These are phyloP conservation scores for Juglanconis sp. DNA, from an alignment of 2,329 filamentous ascomycete species.

Conservation along the genomic window DNA sequence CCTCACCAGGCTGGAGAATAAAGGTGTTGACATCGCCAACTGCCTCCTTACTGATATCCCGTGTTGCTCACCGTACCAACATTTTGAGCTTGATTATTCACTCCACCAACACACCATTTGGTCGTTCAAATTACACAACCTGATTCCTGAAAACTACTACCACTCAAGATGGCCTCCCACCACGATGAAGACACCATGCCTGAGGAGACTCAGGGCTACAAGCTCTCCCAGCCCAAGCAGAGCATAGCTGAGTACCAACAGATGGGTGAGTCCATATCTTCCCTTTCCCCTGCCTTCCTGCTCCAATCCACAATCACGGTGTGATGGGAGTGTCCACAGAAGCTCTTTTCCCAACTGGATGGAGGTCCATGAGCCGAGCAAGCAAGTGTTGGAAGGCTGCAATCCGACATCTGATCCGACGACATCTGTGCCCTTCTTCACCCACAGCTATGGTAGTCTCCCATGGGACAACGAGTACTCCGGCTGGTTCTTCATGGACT, in stretches of 20 bases:
- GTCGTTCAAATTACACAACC: not conserved
- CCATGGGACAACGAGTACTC: not conserved
- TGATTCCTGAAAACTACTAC: not conserved
- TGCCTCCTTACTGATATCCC: slow-evolving; percentile 8
- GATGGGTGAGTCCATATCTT: slow-evolving; percentile 65
- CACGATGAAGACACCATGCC: slow-evolving; percentile 79
- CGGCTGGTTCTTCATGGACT: not conserved
- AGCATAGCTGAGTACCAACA: slow-evolving; percentile 91
- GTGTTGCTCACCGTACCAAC: slow-evolving; percentile 16
- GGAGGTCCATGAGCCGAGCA: not conserved
- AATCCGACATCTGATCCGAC: not conserved
- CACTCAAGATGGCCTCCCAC: slow-evolving; percentile 60
- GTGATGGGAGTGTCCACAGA: not conserved
- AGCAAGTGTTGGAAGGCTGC: not conserved
- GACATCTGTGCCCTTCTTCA: not conserved
- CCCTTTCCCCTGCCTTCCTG: not conserved
- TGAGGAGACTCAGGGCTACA: slow-evolving; percentile 92
- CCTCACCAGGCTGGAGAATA: slow-evolving; percentile 16
- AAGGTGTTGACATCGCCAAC: slow-evolving; percentile 17
- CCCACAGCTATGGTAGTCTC: not conserved
- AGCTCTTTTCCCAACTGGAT: not conserved
- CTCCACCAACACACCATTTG: not conserved
- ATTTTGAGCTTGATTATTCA: not conserved
- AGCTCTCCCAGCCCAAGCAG: slow-evolving; percentile 95
- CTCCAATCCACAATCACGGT: not conserved